phyloP scores from a whole-genome alignment of 352 stramenopile species.

The Globisporangium irregulare region DNA sequence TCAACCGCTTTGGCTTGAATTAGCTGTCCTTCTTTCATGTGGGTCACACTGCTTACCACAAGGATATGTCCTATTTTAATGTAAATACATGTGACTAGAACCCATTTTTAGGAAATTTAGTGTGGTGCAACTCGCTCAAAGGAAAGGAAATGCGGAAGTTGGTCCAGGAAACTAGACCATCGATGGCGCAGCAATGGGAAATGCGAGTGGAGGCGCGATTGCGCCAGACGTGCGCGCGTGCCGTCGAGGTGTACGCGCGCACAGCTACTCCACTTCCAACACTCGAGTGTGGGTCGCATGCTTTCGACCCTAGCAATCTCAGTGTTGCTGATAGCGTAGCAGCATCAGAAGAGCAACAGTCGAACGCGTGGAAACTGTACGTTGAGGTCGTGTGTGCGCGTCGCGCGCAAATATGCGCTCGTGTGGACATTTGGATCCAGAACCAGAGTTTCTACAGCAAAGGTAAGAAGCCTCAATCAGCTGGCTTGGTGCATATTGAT shows the following conservation, averaged over 20 bases:
- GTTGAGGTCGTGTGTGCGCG: constrained; percentile 10
- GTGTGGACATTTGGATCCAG: constrained; percentile 12
- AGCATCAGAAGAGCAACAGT: background rate
- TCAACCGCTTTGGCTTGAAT: background rate
- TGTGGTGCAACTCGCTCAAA: background rate
- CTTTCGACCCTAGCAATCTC: too few species aligned
- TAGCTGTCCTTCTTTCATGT: background rate
- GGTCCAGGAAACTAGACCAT: background rate
- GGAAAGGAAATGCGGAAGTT: background rate
- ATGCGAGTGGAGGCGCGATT: constrained; percentile 3
- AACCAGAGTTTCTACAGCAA: constrained; percentile 5
- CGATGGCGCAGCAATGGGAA: constrained; percentile 1
- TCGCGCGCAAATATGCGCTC: constrained; percentile 5
- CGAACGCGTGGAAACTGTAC: constrained; percentile 12
- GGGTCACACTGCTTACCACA: background rate
- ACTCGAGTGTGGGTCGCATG: background rate
- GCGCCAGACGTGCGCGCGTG: constrained; percentile 3
- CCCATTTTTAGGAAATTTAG: background rate
- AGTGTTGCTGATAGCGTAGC: background rate
- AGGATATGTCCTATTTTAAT: background rate
- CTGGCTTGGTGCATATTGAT: background rate
- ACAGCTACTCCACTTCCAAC: background rate
- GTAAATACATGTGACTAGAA: background rate
- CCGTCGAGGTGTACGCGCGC: constrained; percentile 7
- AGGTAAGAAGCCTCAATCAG: background rate